Base-by-base conservation (phyloP, 768 basidiomycete species). In the Leccinum imitatum region DNA sequence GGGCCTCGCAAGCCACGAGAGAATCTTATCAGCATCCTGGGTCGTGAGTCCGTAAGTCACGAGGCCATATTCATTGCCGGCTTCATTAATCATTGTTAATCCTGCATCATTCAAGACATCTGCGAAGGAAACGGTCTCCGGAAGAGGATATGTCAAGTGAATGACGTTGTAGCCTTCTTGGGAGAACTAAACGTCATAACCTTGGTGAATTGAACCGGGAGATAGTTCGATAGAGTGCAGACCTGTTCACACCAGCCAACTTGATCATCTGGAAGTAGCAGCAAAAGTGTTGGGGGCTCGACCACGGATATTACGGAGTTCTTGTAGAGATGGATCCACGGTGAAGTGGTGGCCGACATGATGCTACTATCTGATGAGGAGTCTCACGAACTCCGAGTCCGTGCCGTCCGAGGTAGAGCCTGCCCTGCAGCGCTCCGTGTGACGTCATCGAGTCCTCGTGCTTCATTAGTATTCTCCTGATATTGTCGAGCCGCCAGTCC, bases 141-240 rank as follows among this genome's bases (percentile, higher is more conserved):
- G 53, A 13, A 57, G 51, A 30, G 74, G 71, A 33, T 72, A 75
- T 2, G 62, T 35, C 10, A 77, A 55, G 33, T 74, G 75, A 10
- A 72, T 55, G 17, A 77, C 71, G n/a, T 70, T 62, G 60, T 79
- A 77, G 27, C 78, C 78, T 61, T 79, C 79, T 57, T 76, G 73
- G 33, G 77, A 63, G 60, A 75, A 71, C 73, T 77, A 55, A n/a
- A 35, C 11, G 27, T 54, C 25, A 48, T 13, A 21, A 47, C 15
- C 4, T 27, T 21, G 21, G 60, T 57, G 30, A 65, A 50, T 17
- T 30, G 9, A 27, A 15, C 13, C 27, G 14, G 17, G 3, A 51
- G 30, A 27, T 3, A 46, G 44, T 46, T 47, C 13, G 47, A 13
- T 47, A 46, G 10, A 7, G 13, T 57, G 14, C 35, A 21, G 37